phyloP scores from a whole-genome alignment of 192 early-diverging fungal species.

The Linnemannia schmuckeri region DNA sequence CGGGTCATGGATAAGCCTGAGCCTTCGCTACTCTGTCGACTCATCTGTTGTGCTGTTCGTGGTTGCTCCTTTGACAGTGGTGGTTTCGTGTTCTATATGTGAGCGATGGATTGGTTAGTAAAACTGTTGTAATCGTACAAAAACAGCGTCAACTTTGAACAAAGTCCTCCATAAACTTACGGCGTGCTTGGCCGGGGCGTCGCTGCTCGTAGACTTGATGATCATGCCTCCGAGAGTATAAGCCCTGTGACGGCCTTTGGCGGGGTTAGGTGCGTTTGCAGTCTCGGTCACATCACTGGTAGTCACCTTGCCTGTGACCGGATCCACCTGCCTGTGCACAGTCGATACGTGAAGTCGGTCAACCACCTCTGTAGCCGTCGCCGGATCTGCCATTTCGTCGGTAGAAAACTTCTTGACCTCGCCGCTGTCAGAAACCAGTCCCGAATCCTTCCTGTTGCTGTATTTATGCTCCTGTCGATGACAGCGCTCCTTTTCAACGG shows the following conservation, averaged over 20 bases:
- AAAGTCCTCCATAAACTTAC: background rate
- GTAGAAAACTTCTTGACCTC: background rate
- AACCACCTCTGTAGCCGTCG: background rate
- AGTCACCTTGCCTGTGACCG: background rate
- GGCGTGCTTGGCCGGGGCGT: background rate
- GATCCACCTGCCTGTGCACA: background rate
- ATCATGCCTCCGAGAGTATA: constrained; percentile 30
- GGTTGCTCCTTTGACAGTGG: constrained; percentile 13
- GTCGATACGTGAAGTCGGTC: constrained; percentile 10
- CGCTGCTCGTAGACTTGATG: background rate
- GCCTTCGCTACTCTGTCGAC: constrained; percentile 35
- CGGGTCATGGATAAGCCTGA: background rate
- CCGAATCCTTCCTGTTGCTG: background rate
- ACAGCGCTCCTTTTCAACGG: background rate
- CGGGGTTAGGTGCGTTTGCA: background rate
- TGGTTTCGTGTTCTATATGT: constrained; percentile 12
- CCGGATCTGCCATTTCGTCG: background rate
- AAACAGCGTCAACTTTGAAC: background rate
- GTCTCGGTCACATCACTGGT: background rate
- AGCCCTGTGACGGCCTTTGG: constrained; percentile 33
- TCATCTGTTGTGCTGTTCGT: constrained; percentile 7
- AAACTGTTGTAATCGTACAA: background rate
- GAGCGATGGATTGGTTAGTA: background rate
- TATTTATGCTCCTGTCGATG: background rate
- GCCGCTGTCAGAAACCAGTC: background rate